These are phyloP conservation scores for Elongisporangium anandrum DNA, from an alignment of 352 stramenopile genomes.

Conservation along the genomic window DNA sequence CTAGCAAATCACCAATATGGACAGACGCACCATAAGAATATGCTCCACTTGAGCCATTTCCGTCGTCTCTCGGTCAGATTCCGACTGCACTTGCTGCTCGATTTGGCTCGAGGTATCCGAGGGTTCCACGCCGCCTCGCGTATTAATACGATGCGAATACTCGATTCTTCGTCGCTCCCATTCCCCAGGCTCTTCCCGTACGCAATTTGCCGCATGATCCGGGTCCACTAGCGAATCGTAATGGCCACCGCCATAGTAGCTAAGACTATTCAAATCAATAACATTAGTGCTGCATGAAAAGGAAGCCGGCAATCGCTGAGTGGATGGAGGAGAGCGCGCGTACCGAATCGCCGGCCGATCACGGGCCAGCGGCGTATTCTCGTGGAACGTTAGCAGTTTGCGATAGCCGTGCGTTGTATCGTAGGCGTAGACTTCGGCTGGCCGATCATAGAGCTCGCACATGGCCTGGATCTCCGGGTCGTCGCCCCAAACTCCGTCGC, in stretches of 20 bases:
- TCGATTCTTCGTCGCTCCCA: slow-evolving; percentile 68
- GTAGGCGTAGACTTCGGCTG: slow-evolving; percentile 89
- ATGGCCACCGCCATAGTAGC: slow-evolving; percentile 90
- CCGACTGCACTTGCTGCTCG: slow-evolving; percentile 14
- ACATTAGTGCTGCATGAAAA: neutral
- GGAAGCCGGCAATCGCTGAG: neutral
- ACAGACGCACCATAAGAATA: slow-evolving; percentile 44
- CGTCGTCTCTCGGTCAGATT: slow-evolving; percentile 41
- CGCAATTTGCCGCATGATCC: slow-evolving; percentile 48
- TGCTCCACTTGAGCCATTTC: slow-evolving; percentile 73
- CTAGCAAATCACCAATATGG: neutral
- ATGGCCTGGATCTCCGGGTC: slow-evolving; percentile 96
- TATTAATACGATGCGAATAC: slow-evolving; percentile 70
- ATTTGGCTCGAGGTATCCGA: neutral
- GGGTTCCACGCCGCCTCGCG: slow-evolving; percentile 24
- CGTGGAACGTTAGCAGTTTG: slow-evolving; percentile 88
- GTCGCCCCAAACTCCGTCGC: slow-evolving; percentile 92
- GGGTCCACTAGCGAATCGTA: slow-evolving; percentile 86
- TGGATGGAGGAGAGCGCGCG: slow-evolving; percentile 3
- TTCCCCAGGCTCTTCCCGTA: slow-evolving; percentile 51
- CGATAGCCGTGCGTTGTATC: slow-evolving; percentile 60
- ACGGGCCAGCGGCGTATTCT: slow-evolving; percentile 51
- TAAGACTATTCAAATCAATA: slow-evolving; percentile 42
- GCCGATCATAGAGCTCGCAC: slow-evolving; percentile 92
- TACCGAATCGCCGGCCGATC: slow-evolving; percentile 69